Base-by-base conservation (phyloP, 208 protist genomes). In the Porcisia deanei region DNA sequence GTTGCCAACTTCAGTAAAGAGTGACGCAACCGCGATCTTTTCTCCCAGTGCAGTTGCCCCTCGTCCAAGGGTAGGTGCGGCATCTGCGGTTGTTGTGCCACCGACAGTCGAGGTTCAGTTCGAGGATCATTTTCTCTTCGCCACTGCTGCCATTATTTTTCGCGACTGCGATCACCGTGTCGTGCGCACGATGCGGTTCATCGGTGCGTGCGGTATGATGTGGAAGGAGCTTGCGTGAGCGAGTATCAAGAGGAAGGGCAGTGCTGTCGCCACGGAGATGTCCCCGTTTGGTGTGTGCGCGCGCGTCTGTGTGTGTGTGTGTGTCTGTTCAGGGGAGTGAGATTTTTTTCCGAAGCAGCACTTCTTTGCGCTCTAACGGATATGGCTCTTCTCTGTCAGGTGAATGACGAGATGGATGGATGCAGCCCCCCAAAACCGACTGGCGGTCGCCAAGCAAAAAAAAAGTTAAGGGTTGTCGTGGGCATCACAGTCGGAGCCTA, bases 171-270 rank as follows among this genome's bases (percentile, higher is more conserved):
- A 73, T 18, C 78, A 83, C 39, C 7, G 54, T 9, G 63, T 78
- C 1, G 73, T 81, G 73, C 72, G 76, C 3, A 70, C 79, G 3
- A 84, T 88, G 67, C 71, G 78, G 7, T 94, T 94, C 73, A 34
- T 90, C 39, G 89, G 89, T 7, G 70, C 85, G 20, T 94, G 89
- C 58, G 89, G 89, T 8, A 91, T 91, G 87, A 68, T 94, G 12
- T 94, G 89, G 89, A 77, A 78, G 57, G 70, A 88, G 52, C 1
- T 78, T 10, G 37, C 20, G 3, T 78, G 45, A 79, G 16, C 20
- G 41, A 18, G 43, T 47, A 65, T 22, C 52, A 41, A 3, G 55
- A 79, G 6, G 30, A 47, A 22, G 18, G 47, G 18, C 5, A 25
- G 22, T 10, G 8, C 37, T 2, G 14, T 3, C 3, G 10, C 30